These are phyloP conservation scores for Drechmeria coniospora DNA, from an alignment of 2,329 filamentous ascomycete species.

Conservation along the genomic window DNA sequence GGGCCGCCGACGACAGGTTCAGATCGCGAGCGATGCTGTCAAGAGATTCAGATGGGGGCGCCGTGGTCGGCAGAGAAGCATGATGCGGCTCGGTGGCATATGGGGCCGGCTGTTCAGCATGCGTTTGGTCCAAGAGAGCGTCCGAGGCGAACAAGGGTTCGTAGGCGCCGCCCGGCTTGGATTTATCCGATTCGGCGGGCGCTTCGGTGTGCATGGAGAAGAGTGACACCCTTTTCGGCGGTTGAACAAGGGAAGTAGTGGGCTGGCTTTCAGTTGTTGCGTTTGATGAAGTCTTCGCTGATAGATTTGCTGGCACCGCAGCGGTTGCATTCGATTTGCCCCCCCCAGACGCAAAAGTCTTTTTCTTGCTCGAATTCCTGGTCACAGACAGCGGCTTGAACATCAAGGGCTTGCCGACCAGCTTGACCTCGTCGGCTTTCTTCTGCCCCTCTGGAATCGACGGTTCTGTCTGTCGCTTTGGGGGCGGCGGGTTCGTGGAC, in stretches of 20 bases:
- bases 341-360: slow-evolving; percentile 20
- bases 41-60: slow-evolving; percentile 37
- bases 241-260: slow-evolving; percentile 8
- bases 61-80: slow-evolving; percentile 14
- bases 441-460: slow-evolving; percentile 40
- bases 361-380: slow-evolving; percentile 58
- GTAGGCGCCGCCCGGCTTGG: slow-evolving; percentile 22
- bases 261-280: slow-evolving; percentile 4
- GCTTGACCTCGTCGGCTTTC: slow-evolving; percentile 47
- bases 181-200: slow-evolving; percentile 8
- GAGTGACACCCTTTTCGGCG: slow-evolving; percentile 45
- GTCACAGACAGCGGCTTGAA: slow-evolving; percentile 82
- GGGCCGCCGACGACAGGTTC: slow-evolving; percentile 60
- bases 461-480: slow-evolving; percentile 25
- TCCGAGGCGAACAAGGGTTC: slow-evolving; percentile 31
- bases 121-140: too few species aligned
- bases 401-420: slow-evolving; percentile 67
- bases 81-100: not conserved
- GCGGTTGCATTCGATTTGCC: slow-evolving; percentile 5
- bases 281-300: slow-evolving; percentile 5
- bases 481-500: slow-evolving; percentile 25
- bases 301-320: slow-evolving; percentile 1
- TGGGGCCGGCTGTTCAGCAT: slow-evolving; percentile 11
- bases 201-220: slow-evolving; percentile 47
- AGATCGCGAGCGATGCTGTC: slow-evolving; percentile 59